Evolutionary conservation across 2,329 filamentous ascomycete genomes (phyloP).

Genomic region (Verticillium nonalfalfae): DNA sequence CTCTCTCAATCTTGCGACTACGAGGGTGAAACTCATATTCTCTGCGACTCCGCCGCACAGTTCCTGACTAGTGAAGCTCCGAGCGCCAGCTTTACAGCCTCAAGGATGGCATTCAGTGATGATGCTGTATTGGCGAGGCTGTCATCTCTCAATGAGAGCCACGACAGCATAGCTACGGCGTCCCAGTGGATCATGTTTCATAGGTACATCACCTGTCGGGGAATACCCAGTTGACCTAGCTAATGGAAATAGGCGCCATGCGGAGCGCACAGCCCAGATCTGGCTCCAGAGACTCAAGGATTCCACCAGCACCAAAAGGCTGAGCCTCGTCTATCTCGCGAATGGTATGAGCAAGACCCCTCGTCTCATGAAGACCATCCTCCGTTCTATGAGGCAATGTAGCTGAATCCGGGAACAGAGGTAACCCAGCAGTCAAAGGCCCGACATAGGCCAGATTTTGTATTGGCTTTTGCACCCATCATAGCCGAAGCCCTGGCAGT

Average conservation of each 20-base stretch:
- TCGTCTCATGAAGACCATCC: no score
- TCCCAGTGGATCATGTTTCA: constrained; percentile 99
- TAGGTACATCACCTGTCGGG: constrained; percentile 51
- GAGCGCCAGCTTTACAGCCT: background rate
- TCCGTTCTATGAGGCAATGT: no score
- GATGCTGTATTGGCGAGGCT: constrained; percentile 94
- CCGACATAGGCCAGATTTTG: constrained; percentile 85
- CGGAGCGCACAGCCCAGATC: constrained; percentile 82
- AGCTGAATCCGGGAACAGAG: constrained; percentile 46
- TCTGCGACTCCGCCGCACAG: background rate
- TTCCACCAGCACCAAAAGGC: constrained; percentile 73
- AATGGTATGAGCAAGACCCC: constrained; percentile 59
- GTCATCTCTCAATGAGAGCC: constrained; percentile 90
- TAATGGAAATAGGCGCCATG: constrained; percentile 62
- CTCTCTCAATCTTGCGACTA: background rate
- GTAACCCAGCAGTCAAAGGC: constrained; percentile 95
- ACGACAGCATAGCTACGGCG: constrained; percentile 93
- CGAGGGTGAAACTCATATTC: background rate
- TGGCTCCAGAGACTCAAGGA: constrained; percentile 91
- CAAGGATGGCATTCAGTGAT: constrained; percentile 84
- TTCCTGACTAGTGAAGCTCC: background rate
- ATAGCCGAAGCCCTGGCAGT: constrained; percentile 83
- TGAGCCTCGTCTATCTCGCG: constrained; percentile 90
- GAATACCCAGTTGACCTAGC: background rate
- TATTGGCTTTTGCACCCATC: constrained; percentile 83